Base-by-base conservation (phyloP, 2,329 filamentous ascomycete genomes). In the Aspergillus sp. region DNA sequence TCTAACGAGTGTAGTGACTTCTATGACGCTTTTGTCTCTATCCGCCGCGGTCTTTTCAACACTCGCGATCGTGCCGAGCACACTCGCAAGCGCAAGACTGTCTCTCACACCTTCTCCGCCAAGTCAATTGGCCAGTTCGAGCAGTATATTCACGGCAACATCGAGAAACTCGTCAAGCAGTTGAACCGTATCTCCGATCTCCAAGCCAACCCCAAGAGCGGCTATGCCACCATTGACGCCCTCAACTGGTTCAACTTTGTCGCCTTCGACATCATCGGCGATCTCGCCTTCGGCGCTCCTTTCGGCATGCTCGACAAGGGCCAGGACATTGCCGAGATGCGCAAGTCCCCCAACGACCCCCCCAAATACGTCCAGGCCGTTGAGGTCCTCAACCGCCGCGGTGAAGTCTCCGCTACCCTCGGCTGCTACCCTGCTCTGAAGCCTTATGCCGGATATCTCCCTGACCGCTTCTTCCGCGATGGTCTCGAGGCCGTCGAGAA, bases 21-120 rank as follows among this genome's bases (percentile, higher is more conserved):
- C 79, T 97, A 97, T 70, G 92, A 96, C 71, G 91, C 91, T 54
- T 97, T 97, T 70, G 92, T 97, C 58, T 93, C 91, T 13, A 96
- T 96, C 71, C 86, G 85, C 54, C 87, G 91, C 13, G 92, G 92
- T 22, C 83, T 97, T 13, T 97, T 97, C 86, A 97, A 96, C 77
- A 96, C 93, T 0, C 85, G 93, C 34, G 87, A 93, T 78, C 86
- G 93, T 53, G 82, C 82, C 0, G 91, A 97, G 72, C 93, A 97
- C 76, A 89, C 89, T 0, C 88, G 93, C 65, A 97, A 97, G 84
- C 87, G 93, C 71, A 97, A 96, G 84, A 89, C 91, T 2, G 87
- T 97, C 52, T 88, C 91, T 1, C 92, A 96, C 76, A 95, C 91
- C 34, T 97, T 97, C 79, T 91, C 89, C 15, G 84, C 89, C 63